A percentile compares a stretch with the other conserved stretches of the same genome.
These are phyloP conservation scores for Pelargonium australe DNA, from an alignment of 441 rosid genomes.

Conservation along the genomic window DNA sequence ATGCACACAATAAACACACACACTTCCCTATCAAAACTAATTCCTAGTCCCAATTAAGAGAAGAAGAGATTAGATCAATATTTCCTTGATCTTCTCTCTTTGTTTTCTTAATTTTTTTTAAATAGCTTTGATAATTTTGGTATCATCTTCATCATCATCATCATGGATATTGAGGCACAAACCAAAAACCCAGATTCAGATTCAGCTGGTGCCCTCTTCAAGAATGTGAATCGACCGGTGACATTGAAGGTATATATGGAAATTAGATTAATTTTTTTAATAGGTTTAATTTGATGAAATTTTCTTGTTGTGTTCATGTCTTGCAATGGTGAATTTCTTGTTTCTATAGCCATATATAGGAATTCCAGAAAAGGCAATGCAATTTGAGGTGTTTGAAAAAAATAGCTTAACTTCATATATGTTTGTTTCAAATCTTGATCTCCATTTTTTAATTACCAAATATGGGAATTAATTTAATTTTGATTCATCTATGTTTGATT, in stretches of 20 bases:
- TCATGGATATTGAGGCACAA: conserved; percentile 6
- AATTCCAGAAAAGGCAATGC: no score
- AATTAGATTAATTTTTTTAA: neutral
- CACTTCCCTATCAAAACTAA: neutral
- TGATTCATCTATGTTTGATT: no score
- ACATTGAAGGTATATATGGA: conserved; percentile 17
- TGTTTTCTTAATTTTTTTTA: neutral
- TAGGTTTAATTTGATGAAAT: no score
- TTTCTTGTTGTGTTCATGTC: no score
- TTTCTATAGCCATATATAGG: no score
- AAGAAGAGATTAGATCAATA: neutral
- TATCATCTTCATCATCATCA: neutral
- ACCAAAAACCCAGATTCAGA: neutral
- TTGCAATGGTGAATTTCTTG: no score
- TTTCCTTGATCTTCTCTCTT: neutral
- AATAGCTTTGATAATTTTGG: neutral
- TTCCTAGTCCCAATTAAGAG: neutral
- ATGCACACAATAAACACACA: neutral
- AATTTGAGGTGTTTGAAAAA: no score
- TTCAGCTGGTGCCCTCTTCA: conserved; percentile 10
- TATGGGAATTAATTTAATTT: no score
- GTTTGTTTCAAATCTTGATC: neutral
- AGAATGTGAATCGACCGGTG: conserved; percentile 13
- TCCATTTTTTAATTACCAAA: no score
- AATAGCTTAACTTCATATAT: neutral